Percentiles rank a stretch among this genome's conserved stretches.
Conservation (phyloP, 2,329 filamentous ascomycete genomes). For the Incumbomyces lentus region DNA sequence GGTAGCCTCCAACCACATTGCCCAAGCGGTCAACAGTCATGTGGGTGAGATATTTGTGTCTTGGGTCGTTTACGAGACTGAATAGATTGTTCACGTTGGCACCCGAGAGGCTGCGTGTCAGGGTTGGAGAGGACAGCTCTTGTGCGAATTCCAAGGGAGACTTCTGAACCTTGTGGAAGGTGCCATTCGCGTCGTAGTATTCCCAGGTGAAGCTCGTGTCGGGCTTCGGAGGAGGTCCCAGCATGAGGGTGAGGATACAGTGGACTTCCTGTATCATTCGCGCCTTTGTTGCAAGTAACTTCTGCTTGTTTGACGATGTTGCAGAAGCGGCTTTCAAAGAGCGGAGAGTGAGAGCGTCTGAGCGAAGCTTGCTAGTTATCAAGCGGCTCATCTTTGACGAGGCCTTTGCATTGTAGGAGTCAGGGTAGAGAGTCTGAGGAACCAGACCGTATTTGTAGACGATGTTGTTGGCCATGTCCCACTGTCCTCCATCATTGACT, state of each 20-base stretch:
- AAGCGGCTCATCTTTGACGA: slow-evolving; percentile 60
- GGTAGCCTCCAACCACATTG: slow-evolving; percentile 63
- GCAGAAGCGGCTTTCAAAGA: slow-evolving; percentile 34
- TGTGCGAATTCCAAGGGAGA: slow-evolving; percentile 64
- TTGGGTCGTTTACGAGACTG: slow-evolving; percentile 75
- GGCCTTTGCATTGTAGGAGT: slow-evolving; percentile 66
- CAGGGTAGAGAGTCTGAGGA: slow-evolving; percentile 70
- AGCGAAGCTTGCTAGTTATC: slow-evolving; percentile 76
- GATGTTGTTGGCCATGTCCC: slow-evolving; percentile 84
- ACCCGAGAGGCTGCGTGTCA: slow-evolving; percentile 47
- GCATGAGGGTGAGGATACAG: slow-evolving; percentile 66
- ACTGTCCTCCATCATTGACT: slow-evolving; percentile 74
- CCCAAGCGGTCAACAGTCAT: slow-evolving; percentile 70
- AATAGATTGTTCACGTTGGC: slow-evolving; percentile 59
- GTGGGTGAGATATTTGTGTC: slow-evolving; percentile 61
- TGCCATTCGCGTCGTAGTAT: slow-evolving; percentile 60
- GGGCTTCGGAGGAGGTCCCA: slow-evolving; percentile 66
- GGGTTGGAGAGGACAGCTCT: slow-evolving; percentile 52
- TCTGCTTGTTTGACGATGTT: slow-evolving; percentile 28
- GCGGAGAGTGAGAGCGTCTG: slow-evolving; percentile 67
- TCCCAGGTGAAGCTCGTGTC: slow-evolving; percentile 67
- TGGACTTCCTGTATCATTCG: slow-evolving; percentile 73
- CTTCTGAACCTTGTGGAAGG: slow-evolving; percentile 50
- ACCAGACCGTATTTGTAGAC: slow-evolving; percentile 83
- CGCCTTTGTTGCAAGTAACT: slow-evolving; percentile 49